Percentiles rank a stretch among this genome's conserved stretches.
phyloP scores from a whole-genome alignment of 148 eudicot species.

The Cornus suecica region DNA sequence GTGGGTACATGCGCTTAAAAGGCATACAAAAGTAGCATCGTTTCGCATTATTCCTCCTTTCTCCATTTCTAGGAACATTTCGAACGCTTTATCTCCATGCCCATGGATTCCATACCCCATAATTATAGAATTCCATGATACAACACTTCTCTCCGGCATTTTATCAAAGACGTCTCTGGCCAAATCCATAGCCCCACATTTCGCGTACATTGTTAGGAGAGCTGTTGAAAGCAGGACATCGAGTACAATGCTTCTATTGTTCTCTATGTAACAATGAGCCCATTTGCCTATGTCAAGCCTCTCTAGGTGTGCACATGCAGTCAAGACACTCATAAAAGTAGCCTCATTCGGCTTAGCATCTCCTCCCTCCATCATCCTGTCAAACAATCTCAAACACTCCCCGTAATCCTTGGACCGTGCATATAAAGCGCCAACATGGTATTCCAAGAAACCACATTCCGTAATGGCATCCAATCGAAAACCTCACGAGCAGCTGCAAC shows the following conservation, averaged over 20 bases:
- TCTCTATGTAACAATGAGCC: constrained; percentile 41
- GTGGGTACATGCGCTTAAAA: constrained; percentile 51
- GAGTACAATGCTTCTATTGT: constrained; percentile 24
- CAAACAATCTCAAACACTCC: constrained; percentile 46
- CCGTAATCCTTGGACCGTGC: constrained; percentile 39
- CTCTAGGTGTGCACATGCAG: constrained; percentile 43
- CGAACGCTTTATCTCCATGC: constrained; percentile 40
- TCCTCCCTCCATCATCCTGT: constrained; percentile 35
- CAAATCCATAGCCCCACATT: constrained; percentile 54
- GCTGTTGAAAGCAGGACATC: constrained; percentile 56
- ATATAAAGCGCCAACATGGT: constrained; percentile 48
- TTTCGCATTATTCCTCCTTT: constrained; percentile 40
- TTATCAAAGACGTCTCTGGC: constrained; percentile 46
- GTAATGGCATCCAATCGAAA: constrained; percentile 45
- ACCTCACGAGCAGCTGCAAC: constrained; percentile 39
- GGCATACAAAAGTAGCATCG: constrained; percentile 44
- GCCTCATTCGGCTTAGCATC: constrained; percentile 45
- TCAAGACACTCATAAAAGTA: constrained; percentile 47
- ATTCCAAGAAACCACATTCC: constrained; percentile 55
- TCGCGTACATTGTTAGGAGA: constrained; percentile 57
- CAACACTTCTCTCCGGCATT: constrained; percentile 51
- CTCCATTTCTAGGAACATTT: constrained; percentile 39
- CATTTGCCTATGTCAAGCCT: constrained; percentile 42
- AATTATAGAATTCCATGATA: constrained; percentile 65
- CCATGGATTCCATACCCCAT: constrained; percentile 62